Conservation (phyloP, 2,329 filamentous ascomycete species). For the Pseudofabraea citricarpa region DNA sequence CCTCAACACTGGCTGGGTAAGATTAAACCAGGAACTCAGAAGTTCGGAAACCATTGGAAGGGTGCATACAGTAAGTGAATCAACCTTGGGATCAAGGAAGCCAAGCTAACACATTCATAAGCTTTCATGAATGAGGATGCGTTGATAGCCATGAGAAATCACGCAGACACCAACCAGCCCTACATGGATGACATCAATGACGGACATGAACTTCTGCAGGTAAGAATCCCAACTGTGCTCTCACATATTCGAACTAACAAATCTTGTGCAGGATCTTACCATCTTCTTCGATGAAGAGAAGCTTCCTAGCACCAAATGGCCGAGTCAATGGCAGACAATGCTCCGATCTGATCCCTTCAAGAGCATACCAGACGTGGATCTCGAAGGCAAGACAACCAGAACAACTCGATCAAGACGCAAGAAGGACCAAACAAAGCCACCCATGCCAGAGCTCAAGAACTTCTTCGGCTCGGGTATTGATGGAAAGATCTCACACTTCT, state of each 20-base stretch:
- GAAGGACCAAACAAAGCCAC: constrained; percentile 5
- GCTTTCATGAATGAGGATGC: background rate
- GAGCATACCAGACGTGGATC: too few species aligned
- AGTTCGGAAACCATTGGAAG: constrained; percentile 38
- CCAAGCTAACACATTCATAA: background rate
- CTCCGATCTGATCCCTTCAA: constrained; percentile 20
- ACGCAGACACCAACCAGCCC: too few species aligned
- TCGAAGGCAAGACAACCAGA: background rate
- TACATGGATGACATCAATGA: background rate
- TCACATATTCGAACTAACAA: too few species aligned
- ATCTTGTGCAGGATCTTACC: constrained; percentile 20
- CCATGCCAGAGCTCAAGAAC: constrained; percentile 13
- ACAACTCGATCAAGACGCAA: background rate
- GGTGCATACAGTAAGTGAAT: constrained; percentile 37
- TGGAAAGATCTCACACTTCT: constrained; percentile 25
- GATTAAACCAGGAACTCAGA: constrained; percentile 22
- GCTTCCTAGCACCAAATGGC: constrained; percentile 16
- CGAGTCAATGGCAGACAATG: constrained; percentile 14
- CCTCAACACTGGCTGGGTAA: constrained; percentile 33
- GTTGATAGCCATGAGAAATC: constrained; percentile 1
- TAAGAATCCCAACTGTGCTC: background rate
- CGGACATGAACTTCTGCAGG: background rate
- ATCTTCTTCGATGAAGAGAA: constrained; percentile 20
- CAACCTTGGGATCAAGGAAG: too few species aligned
- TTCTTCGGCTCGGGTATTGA: constrained; percentile 33